These are phyloP conservation scores for Albatrellus ellisii DNA, from an alignment of 768 basidiomycete species.

Conservation along the genomic window DNA sequence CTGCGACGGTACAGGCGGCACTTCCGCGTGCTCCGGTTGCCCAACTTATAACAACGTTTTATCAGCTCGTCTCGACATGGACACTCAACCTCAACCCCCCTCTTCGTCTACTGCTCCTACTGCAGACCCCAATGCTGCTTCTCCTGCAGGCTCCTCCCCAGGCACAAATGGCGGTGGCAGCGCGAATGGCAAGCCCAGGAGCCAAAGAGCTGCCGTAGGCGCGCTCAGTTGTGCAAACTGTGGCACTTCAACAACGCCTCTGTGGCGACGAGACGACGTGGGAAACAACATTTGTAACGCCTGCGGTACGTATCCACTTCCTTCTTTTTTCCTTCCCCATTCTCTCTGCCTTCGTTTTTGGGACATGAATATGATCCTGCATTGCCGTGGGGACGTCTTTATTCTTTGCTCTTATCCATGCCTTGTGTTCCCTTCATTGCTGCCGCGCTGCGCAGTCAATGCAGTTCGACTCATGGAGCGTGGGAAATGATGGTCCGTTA, in stretches of 20 bases:
- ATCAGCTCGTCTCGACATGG: constrained; percentile 27
- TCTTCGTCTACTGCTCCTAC: constrained; percentile 4
- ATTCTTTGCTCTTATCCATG: too few relatives aligned
- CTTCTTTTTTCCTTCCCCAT: constrained; percentile 13
- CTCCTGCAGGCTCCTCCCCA: not conserved
- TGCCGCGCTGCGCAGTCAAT: too few relatives aligned
- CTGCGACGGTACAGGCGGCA: constrained; percentile 95
- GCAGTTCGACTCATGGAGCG: too few relatives aligned
- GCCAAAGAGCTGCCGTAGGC: constrained; percentile 35
- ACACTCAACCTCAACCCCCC: constrained; percentile 18
- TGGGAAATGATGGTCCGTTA: too few relatives aligned
- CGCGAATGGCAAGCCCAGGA: constrained; percentile 9
- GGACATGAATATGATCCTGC: constrained; percentile 6
- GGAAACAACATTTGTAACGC: constrained; percentile 94
- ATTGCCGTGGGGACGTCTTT: too few relatives aligned
- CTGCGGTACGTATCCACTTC: constrained; percentile 58
- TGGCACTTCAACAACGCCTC: constrained; percentile 77
- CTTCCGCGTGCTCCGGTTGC: constrained; percentile 86
- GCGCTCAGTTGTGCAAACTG: constrained; percentile 82
- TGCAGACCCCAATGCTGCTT: not conserved
- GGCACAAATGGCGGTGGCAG: constrained; percentile 5
- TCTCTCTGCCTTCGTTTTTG: constrained; percentile 15
- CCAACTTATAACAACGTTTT: constrained; percentile 90
- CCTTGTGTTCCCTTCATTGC: too few relatives aligned
- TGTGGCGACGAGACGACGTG: constrained; percentile 83